Base-by-base conservation (phyloP, 192 early-diverging fungal species). In the Linnemannia hyalina region DNA sequence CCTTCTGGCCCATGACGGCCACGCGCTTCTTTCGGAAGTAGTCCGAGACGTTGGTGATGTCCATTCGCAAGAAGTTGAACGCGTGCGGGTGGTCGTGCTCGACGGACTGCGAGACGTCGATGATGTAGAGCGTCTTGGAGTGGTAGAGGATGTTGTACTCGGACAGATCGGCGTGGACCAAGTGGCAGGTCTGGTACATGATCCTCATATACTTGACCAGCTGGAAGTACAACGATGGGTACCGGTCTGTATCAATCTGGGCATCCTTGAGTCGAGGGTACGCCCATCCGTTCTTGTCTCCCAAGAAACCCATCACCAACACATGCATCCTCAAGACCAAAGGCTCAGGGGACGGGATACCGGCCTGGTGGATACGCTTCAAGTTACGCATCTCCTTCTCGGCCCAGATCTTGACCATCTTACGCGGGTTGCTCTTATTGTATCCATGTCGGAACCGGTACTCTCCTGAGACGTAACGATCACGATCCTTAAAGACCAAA, bases 331-430 rank as follows among this genome's bases (percentile, higher is more conserved):
- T 90, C 49, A 99, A 89, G 1, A 96, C 83, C 42, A 98, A 63
- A 23, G 97, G 95, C 76, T 98, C 96, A 2, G 98, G 98, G 77
- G 95, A 97, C 16, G 96, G 95, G 32, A 99, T 96, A 6, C 95
- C 96, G 2, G 96, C 95, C 15, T 89, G 91, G 70, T 95, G 91
- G 54, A 99, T 84, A 72, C 98, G 94, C 82, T 97, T 98, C 88
- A 99, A 90, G 81, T 99, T 99, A 76, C 98, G 92, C 97, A 99
- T 98, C 88, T 99, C 97, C 90, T 99, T 99, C 83, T 99, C 98
- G 0, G 98, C 98, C 98, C 98, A 99, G 49, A 97, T 88, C 88
- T 97, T 95, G 75, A 99, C 97, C 98, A 99, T 99, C 90, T 99
- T 99, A 76, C 97, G 91, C 38, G 98, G 97, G 83, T 99, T 99